Evolutionary conservation across 768 basidiomycete species (phyloP), one percentile per base, ranked within the genome.

Genomic region (Multifurca ochricompacta): DNA sequence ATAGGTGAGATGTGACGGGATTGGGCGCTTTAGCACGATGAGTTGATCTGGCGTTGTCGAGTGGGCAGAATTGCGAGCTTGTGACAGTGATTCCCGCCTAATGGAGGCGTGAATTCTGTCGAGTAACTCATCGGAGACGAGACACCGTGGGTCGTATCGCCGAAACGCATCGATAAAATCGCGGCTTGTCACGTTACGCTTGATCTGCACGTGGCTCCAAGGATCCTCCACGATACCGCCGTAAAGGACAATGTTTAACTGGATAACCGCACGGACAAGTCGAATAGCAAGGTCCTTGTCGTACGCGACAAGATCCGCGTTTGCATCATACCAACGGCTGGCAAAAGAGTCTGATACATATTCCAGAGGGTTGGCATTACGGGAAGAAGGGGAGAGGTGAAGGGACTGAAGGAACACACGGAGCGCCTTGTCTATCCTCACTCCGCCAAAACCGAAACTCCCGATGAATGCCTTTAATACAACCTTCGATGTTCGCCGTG

Each of bases 161-260:
- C 87, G 76, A 74, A 94, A 95, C 0, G 86, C 86, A 27, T 85
- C 82, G 56, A 87, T 73, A 68, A 97, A 99, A 62, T 91, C 87
- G 59, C 85, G 81, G 39, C 74, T 72, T 10, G 81, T 80, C 51
- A 95, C 76, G 47, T 80, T 77, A 30, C 80, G 79, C 62, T 73
- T 73, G 2, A 77, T 73, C 56, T 77, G 74, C 36, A 74, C 74
- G 16, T 78, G 78, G 27, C 73, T 68, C 35, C 85, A 80, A 41
- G 80, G 73, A 48, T 81, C 78, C 54, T 80, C 75, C 13, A 82
- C 74, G 55, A 88, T 78, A n/a, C 75, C 77, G 7, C 80, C 85
- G 62, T 97, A 89, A 44, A 97, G 70, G 19, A 85, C 79, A 43
- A 94, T 91, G 65, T 96, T 95, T 51, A 99, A 77, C 65, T 93